Base-by-base conservation (phyloP, 2,329 filamentous ascomycete genomes). In the Colletotrichum musae region DNA sequence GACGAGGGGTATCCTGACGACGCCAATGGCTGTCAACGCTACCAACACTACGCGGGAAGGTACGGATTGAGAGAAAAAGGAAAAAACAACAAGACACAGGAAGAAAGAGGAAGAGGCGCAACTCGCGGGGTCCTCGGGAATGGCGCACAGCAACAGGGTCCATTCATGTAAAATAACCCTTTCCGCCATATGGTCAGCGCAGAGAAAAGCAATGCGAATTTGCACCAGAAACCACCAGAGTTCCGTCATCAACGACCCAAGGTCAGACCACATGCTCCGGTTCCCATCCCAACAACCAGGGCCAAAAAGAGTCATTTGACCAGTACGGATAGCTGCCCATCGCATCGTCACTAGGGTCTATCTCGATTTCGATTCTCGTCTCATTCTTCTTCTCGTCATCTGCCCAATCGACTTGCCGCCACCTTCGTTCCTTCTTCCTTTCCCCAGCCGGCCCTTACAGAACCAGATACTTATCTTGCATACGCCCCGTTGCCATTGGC, bases 271-370 rank as follows among this genome's bases (percentile, higher is more conserved):
- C 51, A 61, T 67, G 54, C 66, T 69, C 66, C 57, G 51, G 67
- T 70, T 70, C 51, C 67, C 67, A 70, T 70, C 67, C 57, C 67
- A 70, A 70, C 67, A 70, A 52, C 62, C 45, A 61, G 62, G 62
- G 43, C 51, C 45, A 61, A 57, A 36, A 69, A 59, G 50, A 69
- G 56, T 66, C 62, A 66, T 66, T 32, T 69, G 66, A 60, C 66
- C 32, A 36, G 32, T 58, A 24, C 21, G 21, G 21, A 24, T 24
- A 56, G 56, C 56, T 60, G 58, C 58, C 43, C 50, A 39, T 59
- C 43, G 36, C 50, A 48, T 47, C 32, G 48, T 54, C 51, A 18
- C 62, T 10, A 24, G 21, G 28, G 21, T 53, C 48, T 43, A 53
- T 50, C 52, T 64, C 48, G 47, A 53, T 53, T 36, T 36, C 48